Conservation (phyloP, 2,329 filamentous ascomycete species). For the Blastomyces percursus region DNA sequence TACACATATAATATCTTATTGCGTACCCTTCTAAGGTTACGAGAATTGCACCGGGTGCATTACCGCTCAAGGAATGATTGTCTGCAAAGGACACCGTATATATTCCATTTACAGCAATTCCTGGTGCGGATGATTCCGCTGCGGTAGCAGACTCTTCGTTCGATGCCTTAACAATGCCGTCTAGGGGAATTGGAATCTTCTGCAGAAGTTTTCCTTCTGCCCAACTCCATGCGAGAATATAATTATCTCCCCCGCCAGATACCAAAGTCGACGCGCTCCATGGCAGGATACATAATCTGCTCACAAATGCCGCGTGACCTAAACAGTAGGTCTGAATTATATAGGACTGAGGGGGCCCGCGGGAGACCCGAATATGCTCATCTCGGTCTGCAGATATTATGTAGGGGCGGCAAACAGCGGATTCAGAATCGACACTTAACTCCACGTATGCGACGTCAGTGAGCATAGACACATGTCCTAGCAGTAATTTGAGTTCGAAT, state of each 20-base stretch:
- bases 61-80: conserved; percentile 9
- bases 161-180: background rate
- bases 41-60: conserved; percentile 28
- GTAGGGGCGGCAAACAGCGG: conserved; percentile 43
- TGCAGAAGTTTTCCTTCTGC: conserved; percentile 28
- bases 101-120: conserved; percentile 43
- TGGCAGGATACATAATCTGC: conserved; percentile 56
- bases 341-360: conserved; percentile 70
- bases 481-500: conserved; percentile 66
- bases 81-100: conserved; percentile 31
- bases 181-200: conserved; percentile 21
- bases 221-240: conserved; percentile 80
- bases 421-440: conserved; percentile 37
- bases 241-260: conserved; percentile 76
- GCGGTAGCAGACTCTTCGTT: background rate
- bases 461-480: conserved; percentile 93
- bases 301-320: conserved; percentile 78
- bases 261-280: conserved; percentile 53
- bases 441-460: conserved; percentile 57
- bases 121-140: conserved; percentile 8
- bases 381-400: conserved; percentile 60
- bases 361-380: conserved; percentile 79
- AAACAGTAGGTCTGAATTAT: conserved; percentile 84
- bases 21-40: conserved; percentile 51
- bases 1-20: background rate